phyloP scores from a whole-genome alignment of 169 alveolate genomes.

The Eimeria praecox region DNA sequence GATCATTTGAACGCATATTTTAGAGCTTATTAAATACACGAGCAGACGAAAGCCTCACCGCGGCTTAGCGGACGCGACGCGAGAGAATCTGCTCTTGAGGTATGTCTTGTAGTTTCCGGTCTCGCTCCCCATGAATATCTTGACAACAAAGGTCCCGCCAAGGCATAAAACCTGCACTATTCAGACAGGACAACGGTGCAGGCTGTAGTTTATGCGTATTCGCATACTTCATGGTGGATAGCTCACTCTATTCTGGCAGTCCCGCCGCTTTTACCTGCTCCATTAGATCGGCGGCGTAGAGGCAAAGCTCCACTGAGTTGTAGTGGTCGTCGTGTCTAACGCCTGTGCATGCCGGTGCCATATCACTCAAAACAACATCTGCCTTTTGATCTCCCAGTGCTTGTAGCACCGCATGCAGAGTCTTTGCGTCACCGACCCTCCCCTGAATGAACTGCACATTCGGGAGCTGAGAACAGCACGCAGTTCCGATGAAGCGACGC shows the following conservation, averaged over 20 bases:
- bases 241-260: background rate
- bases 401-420: constrained; percentile 77
- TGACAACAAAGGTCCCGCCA: constrained; percentile 81
- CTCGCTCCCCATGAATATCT: constrained; percentile 83
- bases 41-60: constrained; percentile 53
- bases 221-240: background rate
- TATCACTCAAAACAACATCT: constrained; percentile 85
- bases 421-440: constrained; percentile 75
- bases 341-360: constrained; percentile 84
- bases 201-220: background rate
- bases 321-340: constrained; percentile 84
- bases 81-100: constrained; percentile 74
- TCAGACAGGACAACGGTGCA: background rate
- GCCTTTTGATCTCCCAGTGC: constrained; percentile 84
- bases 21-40: background rate
- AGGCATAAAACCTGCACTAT: constrained; percentile 71
- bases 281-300: constrained; percentile 82
- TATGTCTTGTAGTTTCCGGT: constrained; percentile 78
- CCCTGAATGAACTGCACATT: constrained; percentile 80
- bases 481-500: background rate
- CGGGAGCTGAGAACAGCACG: constrained; percentile 58
- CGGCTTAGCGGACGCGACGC: constrained; percentile 83
- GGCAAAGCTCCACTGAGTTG: constrained; percentile 80
- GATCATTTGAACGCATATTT: background rate
- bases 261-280: constrained; percentile 74